Conservation (phyloP, 208 protist genomes). For the Trypanosoma brucei region DNA sequence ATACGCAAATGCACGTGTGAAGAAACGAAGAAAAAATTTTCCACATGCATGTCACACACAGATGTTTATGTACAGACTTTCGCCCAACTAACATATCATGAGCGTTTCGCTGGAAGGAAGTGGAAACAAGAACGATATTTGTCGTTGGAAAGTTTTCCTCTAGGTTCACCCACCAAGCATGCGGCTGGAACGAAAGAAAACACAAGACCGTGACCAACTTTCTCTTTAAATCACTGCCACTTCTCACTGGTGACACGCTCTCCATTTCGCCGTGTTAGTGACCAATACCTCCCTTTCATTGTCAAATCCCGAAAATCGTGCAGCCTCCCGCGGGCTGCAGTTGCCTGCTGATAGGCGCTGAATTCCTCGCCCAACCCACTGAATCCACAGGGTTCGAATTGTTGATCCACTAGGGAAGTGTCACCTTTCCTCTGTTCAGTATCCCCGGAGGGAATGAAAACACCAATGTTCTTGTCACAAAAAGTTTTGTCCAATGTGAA, state of each 20-base stretch:
- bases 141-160: too few relatives aligned
- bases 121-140: too few relatives aligned
- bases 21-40: too few relatives aligned
- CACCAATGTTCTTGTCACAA: conserved; percentile 63
- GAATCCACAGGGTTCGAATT: conserved; percentile 53
- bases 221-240: conserved; percentile 21
- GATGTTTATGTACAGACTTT: too few relatives aligned
- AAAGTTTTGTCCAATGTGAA: conserved; percentile 60
- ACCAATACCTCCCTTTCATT: conserved; percentile 83
- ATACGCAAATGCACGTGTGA: too few relatives aligned
- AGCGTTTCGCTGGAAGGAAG: too few relatives aligned
- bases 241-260: conserved; percentile 44
- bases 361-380: conserved; percentile 53
- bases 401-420: conserved; percentile 79
- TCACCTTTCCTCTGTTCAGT: conserved; percentile 2
- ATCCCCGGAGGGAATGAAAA: conserved; percentile 27
- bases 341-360: conserved; percentile 69
- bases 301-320: conserved; percentile 80
- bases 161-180: background rate
- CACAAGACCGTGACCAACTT: background rate
- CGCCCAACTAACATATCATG: too few relatives aligned
- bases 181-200: background rate
- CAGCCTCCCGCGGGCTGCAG: conserved; percentile 41
- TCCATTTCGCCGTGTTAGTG: conserved; percentile 46
- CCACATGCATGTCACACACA: too few relatives aligned